These are phyloP conservation scores for Eremochloa ophiuroides DNA, from an alignment of 176 grass and related monocot species.

Conservation along the genomic window DNA sequence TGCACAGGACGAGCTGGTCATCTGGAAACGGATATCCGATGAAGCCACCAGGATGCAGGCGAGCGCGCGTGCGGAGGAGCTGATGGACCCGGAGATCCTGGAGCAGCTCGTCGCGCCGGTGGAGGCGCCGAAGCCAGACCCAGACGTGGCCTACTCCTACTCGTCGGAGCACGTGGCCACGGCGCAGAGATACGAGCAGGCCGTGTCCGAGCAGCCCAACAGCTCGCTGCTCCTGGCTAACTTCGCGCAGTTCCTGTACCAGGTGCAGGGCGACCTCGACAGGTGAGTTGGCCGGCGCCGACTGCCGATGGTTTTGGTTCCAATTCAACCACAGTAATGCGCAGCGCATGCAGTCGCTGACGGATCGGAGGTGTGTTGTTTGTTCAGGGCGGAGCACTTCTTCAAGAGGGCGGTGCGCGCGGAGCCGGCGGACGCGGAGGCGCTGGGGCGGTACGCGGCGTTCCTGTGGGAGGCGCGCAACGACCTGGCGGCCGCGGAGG, in stretches of 20 bases:
- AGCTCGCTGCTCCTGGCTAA: slow-evolving; percentile 74
- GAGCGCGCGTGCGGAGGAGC: slow-evolving; percentile 32
- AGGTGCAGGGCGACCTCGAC: slow-evolving; percentile 71
- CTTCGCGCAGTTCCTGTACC: slow-evolving; percentile 79
- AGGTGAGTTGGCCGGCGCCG: slow-evolving; percentile 33
- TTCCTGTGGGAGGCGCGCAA: slow-evolving; percentile 83
- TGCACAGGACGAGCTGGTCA: slow-evolving; percentile 32
- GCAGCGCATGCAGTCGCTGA: slow-evolving; percentile 21
- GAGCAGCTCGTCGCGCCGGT: slow-evolving; percentile 65
- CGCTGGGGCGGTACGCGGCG: slow-evolving; percentile 65
- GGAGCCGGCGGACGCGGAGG: slow-evolving; percentile 64
- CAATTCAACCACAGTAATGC: too few species aligned
- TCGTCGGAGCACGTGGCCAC: slow-evolving; percentile 37
- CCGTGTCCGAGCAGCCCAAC: slow-evolving; percentile 61
- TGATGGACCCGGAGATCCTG: slow-evolving; percentile 61
- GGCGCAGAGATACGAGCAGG: slow-evolving; percentile 55
- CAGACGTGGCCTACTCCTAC: slow-evolving; percentile 36
- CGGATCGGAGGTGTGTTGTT: not conserved
- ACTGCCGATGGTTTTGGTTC: not conserved
- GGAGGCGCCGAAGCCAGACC: slow-evolving; percentile 33
- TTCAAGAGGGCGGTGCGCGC: slow-evolving; percentile 62
- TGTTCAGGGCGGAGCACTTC: slow-evolving; percentile 73
- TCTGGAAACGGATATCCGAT: slow-evolving; percentile 59
- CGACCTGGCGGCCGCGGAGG: slow-evolving; percentile 71
- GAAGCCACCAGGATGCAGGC: slow-evolving; percentile 66